These are phyloP conservation scores for Fusarium chuoi DNA, from an alignment of 2,329 filamentous ascomycete genomes.

Conservation along the genomic window DNA sequence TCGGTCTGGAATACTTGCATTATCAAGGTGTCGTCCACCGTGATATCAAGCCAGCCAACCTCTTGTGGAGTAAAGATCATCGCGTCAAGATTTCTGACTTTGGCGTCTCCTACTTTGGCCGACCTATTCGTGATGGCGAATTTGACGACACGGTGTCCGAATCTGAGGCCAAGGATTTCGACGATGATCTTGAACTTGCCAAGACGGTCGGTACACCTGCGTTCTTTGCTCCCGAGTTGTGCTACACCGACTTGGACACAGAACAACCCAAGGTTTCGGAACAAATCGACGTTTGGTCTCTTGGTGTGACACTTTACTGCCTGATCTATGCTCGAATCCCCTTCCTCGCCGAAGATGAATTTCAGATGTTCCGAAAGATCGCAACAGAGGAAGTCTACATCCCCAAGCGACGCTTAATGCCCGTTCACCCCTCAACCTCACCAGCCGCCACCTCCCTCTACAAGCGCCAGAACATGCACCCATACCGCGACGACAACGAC, in stretches of 20 bases:
- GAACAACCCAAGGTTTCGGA: slow-evolving; percentile 84
- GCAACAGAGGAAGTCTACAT: slow-evolving; percentile 94
- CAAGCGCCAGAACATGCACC: slow-evolving; percentile 68
- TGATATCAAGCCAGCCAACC: slow-evolving; percentile 89
- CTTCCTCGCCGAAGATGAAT: slow-evolving; percentile 91
- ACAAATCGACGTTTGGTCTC: slow-evolving; percentile 96
- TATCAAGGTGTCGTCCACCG: slow-evolving; percentile 87
- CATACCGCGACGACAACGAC: slow-evolving; percentile 80
- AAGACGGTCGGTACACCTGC: slow-evolving; percentile 98
- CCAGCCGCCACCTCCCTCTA: slow-evolving; percentile 65
- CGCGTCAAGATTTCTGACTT: slow-evolving; percentile 98
- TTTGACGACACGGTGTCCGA: slow-evolving; percentile 79
- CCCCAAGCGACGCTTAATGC: slow-evolving; percentile 81
- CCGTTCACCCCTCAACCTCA: slow-evolving; percentile 71
- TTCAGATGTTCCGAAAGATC: slow-evolving; percentile 90
- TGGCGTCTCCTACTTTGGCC: slow-evolving; percentile 95
- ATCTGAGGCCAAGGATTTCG: slow-evolving; percentile 85
- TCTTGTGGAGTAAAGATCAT: slow-evolving; percentile 85
- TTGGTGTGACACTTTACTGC: slow-evolving; percentile 95
- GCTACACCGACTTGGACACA: slow-evolving; percentile 81
- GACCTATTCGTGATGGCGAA: slow-evolving; percentile 85
- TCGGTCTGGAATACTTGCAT: slow-evolving; percentile 93
- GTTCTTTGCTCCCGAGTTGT: slow-evolving; percentile 96
- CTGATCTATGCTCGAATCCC: slow-evolving; percentile 94
- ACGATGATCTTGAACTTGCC: slow-evolving; percentile 94